Percentiles rank a stretch among this genome's conserved stretches.
phyloP scores from a whole-genome alignment of 495 filamentous ascomycete genomes.

The Trypethelium eluteriae region DNA sequence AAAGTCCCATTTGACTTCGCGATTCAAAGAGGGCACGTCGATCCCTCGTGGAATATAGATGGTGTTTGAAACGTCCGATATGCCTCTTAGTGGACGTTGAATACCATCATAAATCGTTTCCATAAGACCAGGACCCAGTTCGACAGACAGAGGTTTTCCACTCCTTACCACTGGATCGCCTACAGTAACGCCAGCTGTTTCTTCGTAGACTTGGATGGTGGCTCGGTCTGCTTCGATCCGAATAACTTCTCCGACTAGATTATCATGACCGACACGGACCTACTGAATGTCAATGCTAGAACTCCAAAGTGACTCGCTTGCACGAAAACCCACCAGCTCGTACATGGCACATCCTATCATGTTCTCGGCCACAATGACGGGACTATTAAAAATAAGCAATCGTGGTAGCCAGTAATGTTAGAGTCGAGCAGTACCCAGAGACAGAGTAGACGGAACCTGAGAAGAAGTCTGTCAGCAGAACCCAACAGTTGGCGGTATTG shows the following conservation, averaged over 20 bases:
- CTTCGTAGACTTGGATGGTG: conserved; percentile 97
- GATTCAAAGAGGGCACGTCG: conserved; percentile 76
- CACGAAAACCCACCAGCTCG: conserved; percentile 63
- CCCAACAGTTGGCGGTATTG: background rate
- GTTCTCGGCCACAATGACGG: conserved; percentile 93
- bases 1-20: conserved; percentile 90
- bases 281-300: conserved; percentile 29
- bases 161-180: conserved; percentile 87
- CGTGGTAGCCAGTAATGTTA: background rate
- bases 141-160: conserved; percentile 91
- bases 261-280: conserved; percentile 82
- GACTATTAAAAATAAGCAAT: conserved; percentile 48
- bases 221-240: conserved; percentile 90
- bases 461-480: conserved; percentile 16
- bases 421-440: conserved; percentile 54
- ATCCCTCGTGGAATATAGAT: conserved; percentile 98
- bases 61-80: conserved; percentile 64
- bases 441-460: conserved; percentile 70
- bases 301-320: background rate
- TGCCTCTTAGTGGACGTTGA: conserved; percentile 83
- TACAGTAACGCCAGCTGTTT: conserved; percentile 96
- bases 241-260: conserved; percentile 94
- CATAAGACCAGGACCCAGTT: conserved; percentile 93
- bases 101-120: conserved; percentile 99
- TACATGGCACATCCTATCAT: conserved; percentile 99